A percentile compares a stretch with the other conserved stretches of the same genome.
Evolutionary conservation across 2,329 filamentous ascomycete species (phyloP).

Genomic region (Hypoxylon sp.): DNA sequence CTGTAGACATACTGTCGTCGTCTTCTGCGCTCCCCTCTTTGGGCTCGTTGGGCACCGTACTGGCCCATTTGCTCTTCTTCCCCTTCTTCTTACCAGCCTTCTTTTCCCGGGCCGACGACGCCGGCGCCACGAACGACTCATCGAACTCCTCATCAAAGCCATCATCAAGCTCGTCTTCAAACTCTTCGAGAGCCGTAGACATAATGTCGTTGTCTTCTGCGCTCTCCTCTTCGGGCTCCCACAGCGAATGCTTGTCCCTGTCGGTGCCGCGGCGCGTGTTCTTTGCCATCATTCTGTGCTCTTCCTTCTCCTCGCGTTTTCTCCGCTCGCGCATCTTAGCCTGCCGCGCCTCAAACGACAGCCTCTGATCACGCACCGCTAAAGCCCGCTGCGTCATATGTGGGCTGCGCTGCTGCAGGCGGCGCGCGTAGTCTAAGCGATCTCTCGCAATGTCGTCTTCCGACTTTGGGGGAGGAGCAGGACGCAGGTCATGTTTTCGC

Average conservation of each 20-base stretch:
- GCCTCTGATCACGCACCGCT: slow-evolving; percentile 18
- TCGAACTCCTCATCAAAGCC: no score
- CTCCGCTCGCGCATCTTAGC: neutral
- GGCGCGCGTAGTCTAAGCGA: neutral
- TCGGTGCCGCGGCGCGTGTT: neutral
- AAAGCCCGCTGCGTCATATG: slow-evolving; percentile 10
- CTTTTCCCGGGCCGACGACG: no score
- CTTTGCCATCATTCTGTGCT: neutral
- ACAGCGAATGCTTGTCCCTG: no score
- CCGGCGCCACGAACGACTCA: no score
- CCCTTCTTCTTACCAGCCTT: no score
- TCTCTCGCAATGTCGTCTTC: slow-evolving; percentile 2
- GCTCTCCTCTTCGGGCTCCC: no score
- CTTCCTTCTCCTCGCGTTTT: neutral
- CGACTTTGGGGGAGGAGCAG: neutral
- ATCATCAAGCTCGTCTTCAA: neutral
- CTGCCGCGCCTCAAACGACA: neutral
- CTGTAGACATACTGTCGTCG: neutral
- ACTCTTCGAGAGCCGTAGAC: no score
- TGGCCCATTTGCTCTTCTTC: no score
- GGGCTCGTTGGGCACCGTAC: no score
- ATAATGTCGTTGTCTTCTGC: no score
- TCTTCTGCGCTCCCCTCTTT: neutral
- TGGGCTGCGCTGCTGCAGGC: slow-evolving; percentile 16
- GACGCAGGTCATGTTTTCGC: slow-evolving; percentile 15